Evolutionary conservation across 768 basidiomycete genomes (phyloP), one percentile per base, ranked within the genome.

Genomic region (Kwoniella newhampshirensis): DNA sequence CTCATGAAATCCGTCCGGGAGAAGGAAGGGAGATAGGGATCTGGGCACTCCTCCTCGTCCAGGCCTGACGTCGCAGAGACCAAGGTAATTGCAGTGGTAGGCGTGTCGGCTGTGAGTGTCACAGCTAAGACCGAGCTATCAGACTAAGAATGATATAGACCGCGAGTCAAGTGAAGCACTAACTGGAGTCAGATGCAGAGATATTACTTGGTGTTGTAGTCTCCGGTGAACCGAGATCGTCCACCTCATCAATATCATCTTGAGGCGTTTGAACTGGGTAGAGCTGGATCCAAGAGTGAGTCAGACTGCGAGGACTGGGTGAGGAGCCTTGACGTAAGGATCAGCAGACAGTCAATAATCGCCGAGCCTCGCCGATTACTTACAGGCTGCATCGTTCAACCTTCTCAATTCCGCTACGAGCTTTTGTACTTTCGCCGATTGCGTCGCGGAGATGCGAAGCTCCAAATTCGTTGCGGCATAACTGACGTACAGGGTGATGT

Each of bases 1-100:
- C 71, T 58, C 9, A 70, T 42, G 26, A 63, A 73, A 3, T 43
- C 32, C 3, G 64, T 62, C 17, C 71, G 37, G 2, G 66, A 64
- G 44, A 73, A 73, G 7, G 52, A 39, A 0, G 63, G 60, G 0
- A 37, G 18, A 42, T 58, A 66, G 0, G 71, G 71, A 44, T 70
- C 65, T 1, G 63, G 65, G 27, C 60, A 40, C 17, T 67, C 65
- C 6, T 58, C 59, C 6, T 50, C 58, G 15, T n/a, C 17, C 40
- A 13, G 21, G 11, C 42, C 17, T 39, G 39, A n/a, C 44, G 39
- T 13, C 9, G 42, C 32, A n/a, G 57, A 40, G 26, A 20, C 25
- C 4, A 41, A 17, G 18, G 43, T 28, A 11, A 45, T n/a, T 18
- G 30, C 42, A 7, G 40, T 35, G 9, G 47, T 11, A 13, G 57